phyloP scores from a whole-genome alignment of 257 asterid genomes.

The Solanum habrochaites region DNA sequence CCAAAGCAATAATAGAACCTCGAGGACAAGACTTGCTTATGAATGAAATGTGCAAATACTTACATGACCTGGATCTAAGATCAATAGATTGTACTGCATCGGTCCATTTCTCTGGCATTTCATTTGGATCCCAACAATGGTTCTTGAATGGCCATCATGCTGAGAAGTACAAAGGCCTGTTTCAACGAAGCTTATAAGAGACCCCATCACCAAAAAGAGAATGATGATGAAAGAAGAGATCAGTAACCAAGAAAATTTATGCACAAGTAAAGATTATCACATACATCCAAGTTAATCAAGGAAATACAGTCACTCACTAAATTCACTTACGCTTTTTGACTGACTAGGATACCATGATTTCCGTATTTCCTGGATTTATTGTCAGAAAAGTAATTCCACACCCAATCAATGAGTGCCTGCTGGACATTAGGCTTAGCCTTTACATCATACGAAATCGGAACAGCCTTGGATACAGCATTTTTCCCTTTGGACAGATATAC shows the following conservation, averaged over 20 bases:
- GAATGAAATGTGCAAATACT: conserved; percentile 17
- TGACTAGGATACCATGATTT: conserved; percentile 37
- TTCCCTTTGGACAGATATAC: conserved; percentile 38
- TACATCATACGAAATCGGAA: conserved; percentile 11
- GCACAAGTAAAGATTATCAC: neutral
- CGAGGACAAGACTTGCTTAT: neutral
- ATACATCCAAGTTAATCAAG: neutral
- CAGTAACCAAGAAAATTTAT: neutral
- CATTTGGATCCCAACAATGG: conserved; percentile 82
- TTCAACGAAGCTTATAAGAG: conserved; percentile 3
- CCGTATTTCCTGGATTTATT: conserved; percentile 22
- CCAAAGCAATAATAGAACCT: neutral
- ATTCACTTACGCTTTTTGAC: conserved; percentile 67
- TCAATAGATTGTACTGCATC: conserved; percentile 49
- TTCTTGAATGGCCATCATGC: conserved; percentile 93
- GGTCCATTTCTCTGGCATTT: conserved; percentile 39
- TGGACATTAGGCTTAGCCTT: conserved; percentile 34
- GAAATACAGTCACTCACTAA: neutral
- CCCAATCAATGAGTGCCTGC: conserved; percentile 62
- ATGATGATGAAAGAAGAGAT: neutral
- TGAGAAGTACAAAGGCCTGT: conserved; percentile 93
- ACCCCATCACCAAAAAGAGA: neutral
- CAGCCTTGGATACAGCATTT: conserved; percentile 5
- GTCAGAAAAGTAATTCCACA: conserved; percentile 73
- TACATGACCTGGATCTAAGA: conserved; percentile 81